phyloP scores from a whole-genome alignment of 345 rosid genomes.

The Durio zibethinus region DNA sequence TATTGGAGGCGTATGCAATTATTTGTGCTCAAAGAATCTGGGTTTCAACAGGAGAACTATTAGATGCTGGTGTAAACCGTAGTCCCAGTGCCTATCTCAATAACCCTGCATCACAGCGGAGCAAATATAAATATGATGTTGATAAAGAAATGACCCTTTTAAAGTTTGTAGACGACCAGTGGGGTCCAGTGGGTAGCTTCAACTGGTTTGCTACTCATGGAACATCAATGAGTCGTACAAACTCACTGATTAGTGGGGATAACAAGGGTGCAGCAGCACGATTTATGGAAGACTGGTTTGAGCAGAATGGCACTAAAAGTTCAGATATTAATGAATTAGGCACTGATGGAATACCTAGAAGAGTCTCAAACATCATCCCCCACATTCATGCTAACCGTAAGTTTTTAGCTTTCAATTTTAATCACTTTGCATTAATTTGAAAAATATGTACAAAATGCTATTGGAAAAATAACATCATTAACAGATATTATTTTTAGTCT shows the following conservation, averaged over 20 bases:
- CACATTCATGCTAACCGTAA: constrained; percentile 49
- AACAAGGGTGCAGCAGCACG: constrained; percentile 98
- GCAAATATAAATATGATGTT: constrained; percentile 69
- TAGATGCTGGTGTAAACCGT: constrained; percentile 92
- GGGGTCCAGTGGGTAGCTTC: constrained; percentile 97
- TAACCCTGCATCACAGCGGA: constrained; percentile 72
- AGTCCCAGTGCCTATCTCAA: constrained; percentile 98
- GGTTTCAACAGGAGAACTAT: constrained; percentile 59
- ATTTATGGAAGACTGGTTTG: constrained; percentile 97
- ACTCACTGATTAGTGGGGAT: constrained; percentile 95
- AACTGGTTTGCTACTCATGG: constrained; percentile 99
- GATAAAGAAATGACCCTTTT: constrained; percentile 96
- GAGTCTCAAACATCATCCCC: constrained; percentile 69
- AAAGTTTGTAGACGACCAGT: constrained; percentile 84
- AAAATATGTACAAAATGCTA: not conserved
- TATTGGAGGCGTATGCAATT: not conserved
- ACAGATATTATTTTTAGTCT: not conserved
- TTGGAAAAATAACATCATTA: not conserved
- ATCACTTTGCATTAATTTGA: not conserved
- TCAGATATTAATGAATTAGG: constrained; percentile 36
- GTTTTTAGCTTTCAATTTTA: constrained; percentile 19
- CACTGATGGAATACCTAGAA: constrained; percentile 53
- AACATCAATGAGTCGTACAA: constrained; percentile 96
- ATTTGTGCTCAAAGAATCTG: constrained; percentile 13
- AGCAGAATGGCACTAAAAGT: constrained; percentile 33